A percentile compares a stretch with the other conserved stretches of the same genome.
phyloP scores from a whole-genome alignment of 2,329 filamentous ascomycete species.

The Sporothrix globosa region DNA sequence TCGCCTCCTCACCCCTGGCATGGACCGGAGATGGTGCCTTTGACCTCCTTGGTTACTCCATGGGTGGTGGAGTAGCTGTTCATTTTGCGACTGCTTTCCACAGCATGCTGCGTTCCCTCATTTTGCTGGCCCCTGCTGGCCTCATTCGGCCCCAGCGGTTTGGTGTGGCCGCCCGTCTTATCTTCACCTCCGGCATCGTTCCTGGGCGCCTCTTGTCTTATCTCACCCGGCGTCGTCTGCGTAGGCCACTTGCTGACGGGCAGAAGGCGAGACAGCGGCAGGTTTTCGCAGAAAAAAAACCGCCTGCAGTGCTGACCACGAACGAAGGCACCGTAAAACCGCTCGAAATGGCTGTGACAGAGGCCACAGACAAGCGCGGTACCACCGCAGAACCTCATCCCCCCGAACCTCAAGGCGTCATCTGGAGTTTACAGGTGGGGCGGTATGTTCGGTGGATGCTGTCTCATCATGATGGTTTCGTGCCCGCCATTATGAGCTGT shows the following conservation, averaged over 20 bases:
- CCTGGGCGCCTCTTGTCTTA: conserved; percentile 56
- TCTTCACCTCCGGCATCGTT: conserved; percentile 60
- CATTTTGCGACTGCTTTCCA: conserved; percentile 76
- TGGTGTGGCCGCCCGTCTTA: conserved; percentile 52
- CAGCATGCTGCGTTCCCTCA: conserved; percentile 66
- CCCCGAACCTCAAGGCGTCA: conserved; percentile 37
- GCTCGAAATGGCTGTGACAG: conserved; percentile 50
- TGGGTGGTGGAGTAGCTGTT: conserved; percentile 77
- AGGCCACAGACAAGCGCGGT: conserved; percentile 44
- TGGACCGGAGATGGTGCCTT: conserved; percentile 66
- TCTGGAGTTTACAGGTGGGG: conserved; percentile 53
- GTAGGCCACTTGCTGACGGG: conserved; percentile 53
- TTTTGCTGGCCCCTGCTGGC: conserved; percentile 79
- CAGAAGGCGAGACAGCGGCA: conserved; percentile 39
- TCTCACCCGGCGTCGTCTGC: conserved; percentile 54
- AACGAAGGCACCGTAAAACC: conserved; percentile 30
- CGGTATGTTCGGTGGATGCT: conserved; percentile 63
- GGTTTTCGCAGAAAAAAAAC: neutral
- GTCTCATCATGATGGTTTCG: conserved; percentile 59
- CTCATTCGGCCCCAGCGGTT: conserved; percentile 65
- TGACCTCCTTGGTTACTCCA: conserved; percentile 75
- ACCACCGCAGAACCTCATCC: conserved; percentile 33
- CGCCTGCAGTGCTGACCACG: conserved; percentile 19
- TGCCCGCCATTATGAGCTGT: conserved; percentile 62
- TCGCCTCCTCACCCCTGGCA: conserved; percentile 69